Conservation (phyloP, 2,329 filamentous ascomycete genomes). For the Coleophoma crateriformis region DNA sequence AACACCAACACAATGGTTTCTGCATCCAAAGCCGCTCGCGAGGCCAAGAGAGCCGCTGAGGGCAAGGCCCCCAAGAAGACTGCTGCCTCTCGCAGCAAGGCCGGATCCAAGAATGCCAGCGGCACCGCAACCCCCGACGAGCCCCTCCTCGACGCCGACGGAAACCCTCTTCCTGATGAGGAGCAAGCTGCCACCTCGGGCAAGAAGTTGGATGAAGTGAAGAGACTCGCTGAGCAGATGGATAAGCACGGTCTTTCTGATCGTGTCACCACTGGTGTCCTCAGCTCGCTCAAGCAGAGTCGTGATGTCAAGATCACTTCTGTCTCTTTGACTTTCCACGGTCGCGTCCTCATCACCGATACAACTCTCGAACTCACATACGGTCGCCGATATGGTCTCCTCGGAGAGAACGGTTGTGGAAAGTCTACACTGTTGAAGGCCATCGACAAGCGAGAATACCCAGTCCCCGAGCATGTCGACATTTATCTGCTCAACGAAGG, state of each 20-base stretch:
- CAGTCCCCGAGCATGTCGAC: constrained; percentile 92
- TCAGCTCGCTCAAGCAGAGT: constrained; percentile 77
- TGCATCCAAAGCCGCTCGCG: constrained; percentile 65
- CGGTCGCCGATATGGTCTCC: constrained; percentile 85
- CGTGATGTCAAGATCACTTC: constrained; percentile 97
- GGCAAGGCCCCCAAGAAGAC: constrained; percentile 77
- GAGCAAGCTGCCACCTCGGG: constrained; percentile 65
- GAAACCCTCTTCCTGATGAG: constrained; percentile 42
- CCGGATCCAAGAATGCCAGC: constrained; percentile 58
- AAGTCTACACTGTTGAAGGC: constrained; percentile 98
- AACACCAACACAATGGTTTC: constrained; percentile 52
- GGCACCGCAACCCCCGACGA: constrained; percentile 67
- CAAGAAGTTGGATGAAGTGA: constrained; percentile 73
- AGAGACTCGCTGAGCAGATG: constrained; percentile 86
- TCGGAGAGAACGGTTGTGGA: constrained; percentile 98
- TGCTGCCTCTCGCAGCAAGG: constrained; percentile 58
- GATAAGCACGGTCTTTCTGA: constrained; percentile 96
- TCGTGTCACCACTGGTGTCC: constrained; percentile 94
- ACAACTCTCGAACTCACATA: constrained; percentile 89
- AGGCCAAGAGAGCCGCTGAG: constrained; percentile 65
- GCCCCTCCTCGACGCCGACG: constrained; percentile 61
- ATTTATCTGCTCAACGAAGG: constrained; percentile 98
- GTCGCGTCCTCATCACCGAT: constrained; percentile 91
- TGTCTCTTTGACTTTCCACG: constrained; percentile 92
- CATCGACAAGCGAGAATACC: constrained; percentile 89